Evolutionary conservation across 306 rosid species (phyloP).

Genomic region (Elaeagnus macrophylla): DNA sequence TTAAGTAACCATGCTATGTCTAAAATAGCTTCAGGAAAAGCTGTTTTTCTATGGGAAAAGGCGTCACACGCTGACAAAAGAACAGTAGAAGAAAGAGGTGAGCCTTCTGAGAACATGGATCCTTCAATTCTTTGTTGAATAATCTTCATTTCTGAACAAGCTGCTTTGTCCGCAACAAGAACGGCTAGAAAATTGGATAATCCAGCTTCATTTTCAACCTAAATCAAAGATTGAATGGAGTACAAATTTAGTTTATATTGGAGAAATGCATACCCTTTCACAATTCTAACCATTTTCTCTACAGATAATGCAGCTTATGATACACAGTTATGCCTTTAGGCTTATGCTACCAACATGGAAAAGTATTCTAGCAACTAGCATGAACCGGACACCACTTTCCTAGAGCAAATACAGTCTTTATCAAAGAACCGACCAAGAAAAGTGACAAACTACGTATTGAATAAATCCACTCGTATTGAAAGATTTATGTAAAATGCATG

Average conservation of each 20-base stretch:
- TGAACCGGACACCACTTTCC: too few relatives aligned
- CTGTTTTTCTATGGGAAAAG: constrained; percentile 35
- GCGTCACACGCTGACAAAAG: constrained; percentile 45
- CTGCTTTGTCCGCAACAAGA: constrained; percentile 66
- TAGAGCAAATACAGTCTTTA: too few relatives aligned
- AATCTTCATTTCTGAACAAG: constrained; percentile 67
- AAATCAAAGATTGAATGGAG: constrained; percentile 11
- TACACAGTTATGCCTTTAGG: neutral
- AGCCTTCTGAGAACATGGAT: constrained; percentile 36
- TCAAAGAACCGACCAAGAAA: too few relatives aligned
- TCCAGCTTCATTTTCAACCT: constrained; percentile 98
- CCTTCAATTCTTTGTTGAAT: constrained; percentile 44
- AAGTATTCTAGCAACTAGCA: too few relatives aligned
- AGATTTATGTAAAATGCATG: too few relatives aligned
- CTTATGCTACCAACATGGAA: neutral
- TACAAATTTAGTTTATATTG: neutral
- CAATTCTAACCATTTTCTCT: neutral
- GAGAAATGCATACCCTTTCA: too few relatives aligned
- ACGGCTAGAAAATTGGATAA: constrained; percentile 84
- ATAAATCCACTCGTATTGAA: too few relatives aligned
- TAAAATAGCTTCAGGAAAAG: constrained; percentile 55
- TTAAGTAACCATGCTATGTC: constrained; percentile 91
- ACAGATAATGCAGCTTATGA: neutral
- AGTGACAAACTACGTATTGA: too few relatives aligned
- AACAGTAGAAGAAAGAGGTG: constrained; percentile 25